phyloP scores from a whole-genome alignment of 2,329 filamentous ascomycete species.

The Alternaria brassicae region DNA sequence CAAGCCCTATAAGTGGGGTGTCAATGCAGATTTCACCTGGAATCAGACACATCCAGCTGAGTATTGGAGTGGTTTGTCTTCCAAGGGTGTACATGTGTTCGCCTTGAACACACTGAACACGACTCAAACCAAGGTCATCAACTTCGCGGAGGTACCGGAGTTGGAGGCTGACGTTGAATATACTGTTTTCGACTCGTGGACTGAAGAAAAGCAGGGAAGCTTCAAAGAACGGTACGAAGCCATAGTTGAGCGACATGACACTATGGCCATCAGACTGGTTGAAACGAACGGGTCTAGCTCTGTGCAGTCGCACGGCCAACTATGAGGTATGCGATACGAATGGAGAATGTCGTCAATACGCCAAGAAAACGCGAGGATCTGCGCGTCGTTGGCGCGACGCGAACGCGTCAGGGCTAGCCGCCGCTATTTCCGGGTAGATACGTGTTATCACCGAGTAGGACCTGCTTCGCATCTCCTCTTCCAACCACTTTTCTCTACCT shows the following conservation, averaged over 20 bases:
- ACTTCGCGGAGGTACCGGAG: conserved; percentile 33
- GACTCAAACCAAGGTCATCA: conserved; percentile 19
- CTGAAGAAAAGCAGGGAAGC: conserved; percentile 15
- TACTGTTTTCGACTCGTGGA: conserved; percentile 30
- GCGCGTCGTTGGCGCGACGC: not conserved
- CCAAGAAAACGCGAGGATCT: not conserved
- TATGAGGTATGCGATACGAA: not conserved
- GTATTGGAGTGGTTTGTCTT: conserved; percentile 37
- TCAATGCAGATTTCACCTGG: conserved; percentile 59
- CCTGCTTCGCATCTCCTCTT: not conserved
- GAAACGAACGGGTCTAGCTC: not conserved
- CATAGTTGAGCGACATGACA: conserved; percentile 6
- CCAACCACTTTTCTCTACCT: not conserved
- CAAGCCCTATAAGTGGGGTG: conserved; percentile 56
- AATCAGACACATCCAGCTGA: conserved; percentile 48
- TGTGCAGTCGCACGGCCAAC: not conserved
- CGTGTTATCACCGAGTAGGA: not conserved
- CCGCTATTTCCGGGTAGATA: not conserved
- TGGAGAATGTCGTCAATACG: not conserved
- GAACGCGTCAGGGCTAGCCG: not conserved
- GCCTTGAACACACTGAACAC: conserved; percentile 34
- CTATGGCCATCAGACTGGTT: not conserved
- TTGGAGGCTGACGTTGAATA: conserved; percentile 22
- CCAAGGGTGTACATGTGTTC: conserved; percentile 34
- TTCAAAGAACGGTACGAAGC: conserved; percentile 5